phyloP scores from a whole-genome alignment of 2,329 filamentous ascomycete genomes.

The Aspergillus sp. region DNA sequence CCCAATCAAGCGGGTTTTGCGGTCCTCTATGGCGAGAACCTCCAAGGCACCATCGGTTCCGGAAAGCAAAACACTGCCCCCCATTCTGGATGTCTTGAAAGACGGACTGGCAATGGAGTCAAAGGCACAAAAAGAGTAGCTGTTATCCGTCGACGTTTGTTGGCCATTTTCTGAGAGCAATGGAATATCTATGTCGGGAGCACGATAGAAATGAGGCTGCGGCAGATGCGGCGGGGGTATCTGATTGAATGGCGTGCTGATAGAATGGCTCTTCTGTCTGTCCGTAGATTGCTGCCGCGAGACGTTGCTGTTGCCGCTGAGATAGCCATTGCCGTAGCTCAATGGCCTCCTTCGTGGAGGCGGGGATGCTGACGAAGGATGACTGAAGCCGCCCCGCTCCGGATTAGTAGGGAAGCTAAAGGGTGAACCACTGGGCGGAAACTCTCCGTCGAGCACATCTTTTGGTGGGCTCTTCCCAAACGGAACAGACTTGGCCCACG shows the following conservation, averaged over 20 bases:
- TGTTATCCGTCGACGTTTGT: constrained; percentile 35
- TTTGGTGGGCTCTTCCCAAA: constrained; percentile 39
- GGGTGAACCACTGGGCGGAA: constrained; percentile 29
- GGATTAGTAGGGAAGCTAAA: constrained; percentile 32
- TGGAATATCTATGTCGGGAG: constrained; percentile 61
- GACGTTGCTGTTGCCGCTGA: constrained; percentile 28
- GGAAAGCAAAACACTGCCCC: constrained; percentile 61
- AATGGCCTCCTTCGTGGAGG: constrained; percentile 34
- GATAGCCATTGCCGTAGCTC: constrained; percentile 35
- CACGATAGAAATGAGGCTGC: constrained; percentile 68
- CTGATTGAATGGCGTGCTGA: constrained; percentile 27
- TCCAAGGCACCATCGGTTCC: constrained; percentile 76
- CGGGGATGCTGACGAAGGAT: constrained; percentile 38
- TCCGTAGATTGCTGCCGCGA: constrained; percentile 32
- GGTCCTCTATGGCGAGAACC: constrained; percentile 63
- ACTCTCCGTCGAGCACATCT: constrained; percentile 27
- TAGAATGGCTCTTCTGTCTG: constrained; percentile 31
- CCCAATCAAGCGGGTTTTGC: constrained; percentile 60
- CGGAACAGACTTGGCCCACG: constrained; percentile 39
- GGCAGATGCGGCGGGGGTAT: constrained; percentile 62
- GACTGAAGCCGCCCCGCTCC: constrained; percentile 32
- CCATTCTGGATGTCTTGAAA: constrained; percentile 31
- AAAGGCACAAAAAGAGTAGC: constrained; percentile 72
- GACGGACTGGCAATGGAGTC: constrained; percentile 54
- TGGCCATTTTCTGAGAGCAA: constrained; percentile 20